Base-by-base conservation (phyloP, 2,329 filamentous ascomycete species). In the Phoma sp. region DNA sequence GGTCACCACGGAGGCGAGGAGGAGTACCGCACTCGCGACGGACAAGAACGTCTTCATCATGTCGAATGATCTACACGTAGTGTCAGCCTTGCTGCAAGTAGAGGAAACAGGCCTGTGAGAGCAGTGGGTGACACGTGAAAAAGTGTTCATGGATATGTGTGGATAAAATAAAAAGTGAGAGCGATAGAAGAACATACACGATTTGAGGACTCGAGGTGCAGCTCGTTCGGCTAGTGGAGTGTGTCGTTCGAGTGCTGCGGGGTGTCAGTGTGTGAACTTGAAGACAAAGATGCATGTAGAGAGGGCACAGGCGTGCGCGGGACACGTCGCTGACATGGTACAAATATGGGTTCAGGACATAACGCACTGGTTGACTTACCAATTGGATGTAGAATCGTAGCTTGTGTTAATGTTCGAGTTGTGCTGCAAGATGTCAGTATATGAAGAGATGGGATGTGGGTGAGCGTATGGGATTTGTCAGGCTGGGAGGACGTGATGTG, bases 1-100 rank as follows among this genome's bases (percentile, higher is more conserved):
- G 8, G 65, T 45, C 36, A 60, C 61, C 24, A 43, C 19, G 4
- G 56, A 39, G 47, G 58, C 33, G 40, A 67, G 25, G 36, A 56
- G 58, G 37, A 71, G 52, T 12, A 67, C 36, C 19, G 52, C 57
- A 17, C 54, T 44, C 33, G 57, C 35, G 31, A 67, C 21, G 31
- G 63, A 17, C 49, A 48, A 19, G 13, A 57, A 8, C 43, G 59
- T 24, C 15, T 49, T 51, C 41, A 56, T 54, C 64, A 62, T 67
- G 24, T 10, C 54, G 46, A 31, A 12, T 10, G 37, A 47, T 27
- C 33, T 47, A 4, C 12, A 9, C 1, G n/a, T 17, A 24, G n/a
- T 25, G 45, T 51, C 10, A 48, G 39, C 8, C 6, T 25, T 44
- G 29, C 36, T 21, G n/a, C 6, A 13, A 38, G 24, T n/a, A 15